These are phyloP conservation scores for Hymenotorrendiella dingleyae DNA, from an alignment of 2,329 filamentous ascomycete species.

Conservation along the genomic window DNA sequence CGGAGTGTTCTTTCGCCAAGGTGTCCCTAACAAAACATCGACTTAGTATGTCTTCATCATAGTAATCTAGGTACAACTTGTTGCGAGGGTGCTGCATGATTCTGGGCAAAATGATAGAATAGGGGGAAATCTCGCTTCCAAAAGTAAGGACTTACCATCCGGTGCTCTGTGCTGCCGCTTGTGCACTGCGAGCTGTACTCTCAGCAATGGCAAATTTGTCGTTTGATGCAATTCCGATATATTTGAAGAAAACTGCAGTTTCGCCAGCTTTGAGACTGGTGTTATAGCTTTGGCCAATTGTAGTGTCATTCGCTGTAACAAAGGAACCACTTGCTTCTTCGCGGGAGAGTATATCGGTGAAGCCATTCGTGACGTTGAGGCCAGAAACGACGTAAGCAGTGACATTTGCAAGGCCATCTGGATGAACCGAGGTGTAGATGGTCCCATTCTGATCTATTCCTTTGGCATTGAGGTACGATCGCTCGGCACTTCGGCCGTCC, in stretches of 20 bases:
- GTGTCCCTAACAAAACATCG: no score
- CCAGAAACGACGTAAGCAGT: slow-evolving; percentile 55
- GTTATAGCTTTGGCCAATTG: slow-evolving; percentile 55
- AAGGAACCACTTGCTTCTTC: slow-evolving; percentile 31
- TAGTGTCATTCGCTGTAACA: slow-evolving; percentile 52
- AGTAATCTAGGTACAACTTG: no score
- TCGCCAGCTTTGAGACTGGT: slow-evolving; percentile 47
- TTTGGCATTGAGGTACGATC: slow-evolving; percentile 53
- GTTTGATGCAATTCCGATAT: slow-evolving; percentile 60
- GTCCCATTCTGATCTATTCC: slow-evolving; percentile 44
- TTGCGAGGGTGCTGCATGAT: no score
- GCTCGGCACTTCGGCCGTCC: slow-evolving; percentile 62
- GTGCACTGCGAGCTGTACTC: slow-evolving; percentile 48
- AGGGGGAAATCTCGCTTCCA: no score
- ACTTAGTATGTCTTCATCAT: no score
- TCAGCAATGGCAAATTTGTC: slow-evolving; percentile 60
- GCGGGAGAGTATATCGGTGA: slow-evolving; percentile 33
- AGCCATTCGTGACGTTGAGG: slow-evolving; percentile 32
- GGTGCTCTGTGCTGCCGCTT: slow-evolving; percentile 39
- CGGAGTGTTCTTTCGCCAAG: slow-evolving; percentile 48
- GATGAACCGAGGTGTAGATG: slow-evolving; percentile 61
- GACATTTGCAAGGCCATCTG: slow-evolving; percentile 54
- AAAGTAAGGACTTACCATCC: no score
- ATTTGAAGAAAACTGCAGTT: slow-evolving; percentile 56
- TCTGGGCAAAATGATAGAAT: no score